Base-by-base conservation (phyloP, 371 early-diverging fungal genomes). In the Mycotypha africana region DNA sequence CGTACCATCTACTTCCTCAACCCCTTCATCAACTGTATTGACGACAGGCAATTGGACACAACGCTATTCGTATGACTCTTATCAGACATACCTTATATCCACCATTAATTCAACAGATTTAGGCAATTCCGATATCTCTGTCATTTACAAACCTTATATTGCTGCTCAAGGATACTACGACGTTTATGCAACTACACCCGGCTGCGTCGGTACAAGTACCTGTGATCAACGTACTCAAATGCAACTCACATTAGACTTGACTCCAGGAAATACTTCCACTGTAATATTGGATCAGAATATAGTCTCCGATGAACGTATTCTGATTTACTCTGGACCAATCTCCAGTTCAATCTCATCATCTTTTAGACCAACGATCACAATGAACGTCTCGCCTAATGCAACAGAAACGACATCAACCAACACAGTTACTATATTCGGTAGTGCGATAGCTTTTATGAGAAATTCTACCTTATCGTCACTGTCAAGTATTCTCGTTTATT, bases 171-270 rank as follows among this genome's bases (percentile, higher is more conserved):
- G 86, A 6, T 63, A 70, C 24, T 87, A 87, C 39, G 54, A 76
- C 24, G 76, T 85, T 3, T 83, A 74, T 48, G 57, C 80, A 34
- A 70, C 62, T 33, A 80, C 86, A 2, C 88, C 88, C 12, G 84
- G 82, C 5, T 87, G 88, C 57, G 70, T 78, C 24, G 71, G 75
- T 42, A 73, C 74, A 20, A 74, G 74, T 45, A 60, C 69, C 5
- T 86, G 86, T 31, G 44, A 53, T 24, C 56, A 63, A 45, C 75
- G 84, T 19, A 65, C 69, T 1, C 62, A 70, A 23, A 73, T 76
- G 9, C 60, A 68, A 14, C 57, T 84, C 2, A 51, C 51, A 2
- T 44, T 82, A 17, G 53, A 49, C 16, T 47, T 72, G n/a, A 59
- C 71, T 11, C 68, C 78, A 3, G 67, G 62, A 1, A 64, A 60